Percentiles rank a stretch among this genome's conserved stretches.
Conservation (phyloP, 139 green algal species). For the Volvox reticuliferus region DNA sequence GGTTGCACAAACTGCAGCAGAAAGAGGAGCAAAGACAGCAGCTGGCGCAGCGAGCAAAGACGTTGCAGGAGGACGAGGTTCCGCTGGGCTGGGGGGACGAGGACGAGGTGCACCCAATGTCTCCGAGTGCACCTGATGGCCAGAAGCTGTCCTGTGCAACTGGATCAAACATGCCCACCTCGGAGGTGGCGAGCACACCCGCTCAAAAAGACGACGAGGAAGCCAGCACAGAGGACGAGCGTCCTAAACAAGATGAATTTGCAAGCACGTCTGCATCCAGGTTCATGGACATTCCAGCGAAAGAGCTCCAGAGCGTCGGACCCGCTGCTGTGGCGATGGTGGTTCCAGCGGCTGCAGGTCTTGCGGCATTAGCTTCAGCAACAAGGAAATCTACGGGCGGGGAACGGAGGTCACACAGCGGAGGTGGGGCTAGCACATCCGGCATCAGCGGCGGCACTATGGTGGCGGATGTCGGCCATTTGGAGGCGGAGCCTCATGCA, state of each 20-base stretch:
- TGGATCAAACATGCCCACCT: too few species aligned
- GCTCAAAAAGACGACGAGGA: too few species aligned
- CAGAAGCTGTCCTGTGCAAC: not conserved
- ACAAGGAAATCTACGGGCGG: not conserved
- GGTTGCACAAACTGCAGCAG: conserved; percentile 73
- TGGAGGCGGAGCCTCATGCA: conserved; percentile 28
- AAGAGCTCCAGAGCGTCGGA: not conserved
- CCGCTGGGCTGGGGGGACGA: conserved; percentile 68
- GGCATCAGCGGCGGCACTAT: not conserved
- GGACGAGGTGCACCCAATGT: conserved; percentile 8
- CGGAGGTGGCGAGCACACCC: too few species aligned
- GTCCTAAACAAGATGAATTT: not conserved
- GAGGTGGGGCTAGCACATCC: not conserved
- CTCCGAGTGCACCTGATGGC: not conserved
- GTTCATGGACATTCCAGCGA: too few species aligned
- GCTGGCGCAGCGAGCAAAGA: conserved; percentile 68
- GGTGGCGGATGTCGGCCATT: not conserved
- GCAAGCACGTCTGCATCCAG: not conserved
- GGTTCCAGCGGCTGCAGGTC: too few species aligned
- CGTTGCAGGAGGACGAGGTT: conserved; percentile 66
- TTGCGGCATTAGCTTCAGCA: too few species aligned
- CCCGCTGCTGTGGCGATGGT: not conserved
- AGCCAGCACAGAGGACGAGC: too few species aligned
- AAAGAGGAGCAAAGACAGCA: conserved; percentile 74
- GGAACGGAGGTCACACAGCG: not conserved